phyloP scores from a whole-genome alignment of 192 early-diverging fungal genomes.

The Jimgerdemannia flammicorona region DNA sequence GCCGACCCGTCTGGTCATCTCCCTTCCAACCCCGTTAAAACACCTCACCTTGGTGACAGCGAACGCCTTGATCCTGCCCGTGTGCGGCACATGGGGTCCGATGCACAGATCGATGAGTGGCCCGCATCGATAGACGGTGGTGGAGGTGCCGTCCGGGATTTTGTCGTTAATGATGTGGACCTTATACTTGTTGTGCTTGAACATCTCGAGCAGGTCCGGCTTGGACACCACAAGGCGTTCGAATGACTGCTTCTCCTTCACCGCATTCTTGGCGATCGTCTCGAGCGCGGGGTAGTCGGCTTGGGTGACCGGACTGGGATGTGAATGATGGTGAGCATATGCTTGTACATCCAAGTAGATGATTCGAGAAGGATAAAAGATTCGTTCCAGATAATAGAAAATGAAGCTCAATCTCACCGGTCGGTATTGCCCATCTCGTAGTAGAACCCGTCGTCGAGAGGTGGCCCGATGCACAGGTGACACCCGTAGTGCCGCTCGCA shows the following conservation, averaged over 20 bases:
- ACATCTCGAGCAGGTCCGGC: conserved; percentile 93
- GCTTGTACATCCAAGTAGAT: background rate
- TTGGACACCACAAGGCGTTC: conserved; percentile 86
- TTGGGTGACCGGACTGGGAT: conserved; percentile 65
- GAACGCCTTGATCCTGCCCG: conserved; percentile 91
- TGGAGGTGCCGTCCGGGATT: conserved; percentile 88
- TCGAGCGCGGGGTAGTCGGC: conserved; percentile 86
- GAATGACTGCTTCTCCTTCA: conserved; percentile 96
- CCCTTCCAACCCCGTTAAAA: too few species aligned
- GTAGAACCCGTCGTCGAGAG: conserved; percentile 96
- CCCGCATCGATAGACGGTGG: conserved; percentile 98
- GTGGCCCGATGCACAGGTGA: conserved; percentile 95
- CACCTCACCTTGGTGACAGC: conserved; percentile 72
- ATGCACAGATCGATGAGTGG: conserved; percentile 96
- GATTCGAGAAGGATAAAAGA: background rate
- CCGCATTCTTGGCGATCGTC: conserved; percentile 78
- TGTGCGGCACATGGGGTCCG: conserved; percentile 95
- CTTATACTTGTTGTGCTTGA: conserved; percentile 98
- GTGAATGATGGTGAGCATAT: background rate
- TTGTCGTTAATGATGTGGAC: conserved; percentile 88
- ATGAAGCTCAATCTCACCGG: conserved; percentile 29
- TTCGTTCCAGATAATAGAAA: background rate
- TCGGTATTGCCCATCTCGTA: conserved; percentile 86
- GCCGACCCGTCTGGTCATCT: too few species aligned
- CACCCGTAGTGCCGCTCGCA: conserved; percentile 98